Evolutionary conservation across 306 rosid genomes (phyloP).

Genomic region (Inga oerstediana): DNA sequence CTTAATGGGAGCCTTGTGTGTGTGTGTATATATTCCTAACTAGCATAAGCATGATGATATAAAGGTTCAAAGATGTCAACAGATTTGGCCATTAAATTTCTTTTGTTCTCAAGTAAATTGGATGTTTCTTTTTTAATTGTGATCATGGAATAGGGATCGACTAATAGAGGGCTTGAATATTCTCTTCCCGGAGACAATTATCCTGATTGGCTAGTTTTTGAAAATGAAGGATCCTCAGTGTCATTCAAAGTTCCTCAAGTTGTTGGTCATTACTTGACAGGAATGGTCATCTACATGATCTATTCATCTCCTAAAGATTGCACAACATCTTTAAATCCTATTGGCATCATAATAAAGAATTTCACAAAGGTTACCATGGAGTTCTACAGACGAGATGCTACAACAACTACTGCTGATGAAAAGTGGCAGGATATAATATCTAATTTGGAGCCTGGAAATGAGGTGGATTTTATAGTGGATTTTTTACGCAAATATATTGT

Average conservation of each 20-base stretch:
- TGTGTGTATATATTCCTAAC: background rate
- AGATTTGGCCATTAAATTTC: background rate
- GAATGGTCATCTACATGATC: background rate
- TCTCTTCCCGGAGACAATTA: background rate
- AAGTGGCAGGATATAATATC: background rate
- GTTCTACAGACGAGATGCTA: background rate
- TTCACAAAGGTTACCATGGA: background rate
- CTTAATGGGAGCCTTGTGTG: too few relatives aligned
- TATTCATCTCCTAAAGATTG: background rate
- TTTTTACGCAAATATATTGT: background rate
- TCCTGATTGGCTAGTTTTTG: background rate
- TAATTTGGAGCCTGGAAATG: background rate
- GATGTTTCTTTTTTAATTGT: background rate
- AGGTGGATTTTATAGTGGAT: background rate
- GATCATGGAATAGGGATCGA: background rate
- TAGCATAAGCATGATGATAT: background rate
- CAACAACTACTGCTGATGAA: background rate
- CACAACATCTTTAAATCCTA: background rate
- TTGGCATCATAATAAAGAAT: background rate
- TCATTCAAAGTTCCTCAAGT: background rate
- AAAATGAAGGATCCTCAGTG: background rate
- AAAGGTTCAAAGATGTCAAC: background rate
- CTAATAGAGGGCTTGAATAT: background rate
- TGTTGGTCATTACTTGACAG: background rate
- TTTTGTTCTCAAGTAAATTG: background rate